Evolutionary conservation across 2,329 filamentous ascomycete genomes (phyloP).

Genomic region (Phaeosphaeriaceae sp.): DNA sequence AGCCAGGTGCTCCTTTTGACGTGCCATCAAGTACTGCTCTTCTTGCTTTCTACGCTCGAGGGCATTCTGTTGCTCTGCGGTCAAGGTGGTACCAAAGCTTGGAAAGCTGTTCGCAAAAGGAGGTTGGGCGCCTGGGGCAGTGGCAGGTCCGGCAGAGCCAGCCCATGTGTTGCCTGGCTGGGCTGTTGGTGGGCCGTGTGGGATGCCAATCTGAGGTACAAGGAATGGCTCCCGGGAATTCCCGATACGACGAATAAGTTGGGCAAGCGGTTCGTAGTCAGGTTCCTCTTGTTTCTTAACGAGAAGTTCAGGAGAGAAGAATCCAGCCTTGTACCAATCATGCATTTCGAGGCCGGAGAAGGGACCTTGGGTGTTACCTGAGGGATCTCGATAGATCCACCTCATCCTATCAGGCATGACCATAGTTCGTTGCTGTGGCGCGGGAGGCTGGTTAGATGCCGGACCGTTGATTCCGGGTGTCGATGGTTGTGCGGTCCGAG

Average conservation of each 20-base stretch:
- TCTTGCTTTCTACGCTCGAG: constrained; percentile 96
- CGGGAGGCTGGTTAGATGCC: constrained; percentile 70
- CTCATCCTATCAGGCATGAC: constrained; percentile 99
- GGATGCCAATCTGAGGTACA: constrained; percentile 94
- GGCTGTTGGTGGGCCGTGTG: constrained; percentile 76
- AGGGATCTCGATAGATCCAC: constrained; percentile 97
- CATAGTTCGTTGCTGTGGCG: constrained; percentile 81
- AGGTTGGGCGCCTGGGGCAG: constrained; percentile 63
- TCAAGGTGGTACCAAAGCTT: constrained; percentile 93
- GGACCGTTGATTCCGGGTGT: constrained; percentile 53
- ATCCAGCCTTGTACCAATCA: constrained; percentile 99
- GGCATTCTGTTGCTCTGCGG: constrained; percentile 97
- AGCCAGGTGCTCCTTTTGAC: constrained; percentile 90
- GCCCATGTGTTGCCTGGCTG: constrained; percentile 55
- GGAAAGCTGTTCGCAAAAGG: constrained; percentile 94
- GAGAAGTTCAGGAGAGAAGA: constrained; percentile 92
- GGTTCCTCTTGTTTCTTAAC: constrained; percentile 94
- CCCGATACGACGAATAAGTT: constrained; percentile 92
- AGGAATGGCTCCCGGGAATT: constrained; percentile 98
- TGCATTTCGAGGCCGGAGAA: constrained; percentile 99
- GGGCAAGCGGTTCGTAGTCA: constrained; percentile 93
- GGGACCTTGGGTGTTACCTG: constrained; percentile 88
- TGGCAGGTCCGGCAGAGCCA: constrained; percentile 45
- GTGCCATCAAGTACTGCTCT: constrained; percentile 95
- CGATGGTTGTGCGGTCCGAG: constrained; percentile 41